Base-by-base conservation (phyloP, 2,329 filamentous ascomycete genomes). In the Exophiala sideris region DNA sequence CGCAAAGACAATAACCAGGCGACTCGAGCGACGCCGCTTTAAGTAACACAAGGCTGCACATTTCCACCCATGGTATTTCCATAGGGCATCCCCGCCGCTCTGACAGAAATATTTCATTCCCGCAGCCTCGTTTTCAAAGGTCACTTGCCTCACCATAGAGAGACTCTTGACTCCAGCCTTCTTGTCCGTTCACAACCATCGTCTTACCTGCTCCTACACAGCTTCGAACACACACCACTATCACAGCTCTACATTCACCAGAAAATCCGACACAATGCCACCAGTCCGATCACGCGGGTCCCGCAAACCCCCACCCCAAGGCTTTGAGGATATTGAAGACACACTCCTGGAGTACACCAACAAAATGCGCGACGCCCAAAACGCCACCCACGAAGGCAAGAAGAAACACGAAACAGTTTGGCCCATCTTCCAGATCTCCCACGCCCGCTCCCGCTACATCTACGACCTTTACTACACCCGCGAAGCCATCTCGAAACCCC, bases 391-490 rank as follows among this genome's bases (percentile, higher is more conserved):
- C 64, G 74, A 89, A 75, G 70, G 89, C 75, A 81, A 90, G 81
- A 80, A 88, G 83, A 91, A 91, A 70, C 88, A 96, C 68, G 90
- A 97, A 74, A 89, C 89, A 63, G 83, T 91, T 61, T 99, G 94
- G 94, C 92, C 94, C 57, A 91, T 99, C 62, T 97, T 99, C 68
- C 91, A 97, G 71, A 96, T 99, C 69, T 87, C 87, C 20, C 94
- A 99, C 73, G 55, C 60, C 82, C 81, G 81, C 40, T 85, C 82
- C 58, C 85, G 90, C 68, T 99, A 99, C 74, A 87, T 99, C 60
- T 99, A 96, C 76, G 94, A 97, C 68, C 80, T 99, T 45, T 97
- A 96, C 77, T 99, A 97, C 74, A 87, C 95, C 72, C 96, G 96
- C 75, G 89, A 96, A 74, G 92, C 92, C 48, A 97, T 99, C 70